Conservation (phyloP, 768 basidiomycete species). For the Ephemerocybe angulata region DNA sequence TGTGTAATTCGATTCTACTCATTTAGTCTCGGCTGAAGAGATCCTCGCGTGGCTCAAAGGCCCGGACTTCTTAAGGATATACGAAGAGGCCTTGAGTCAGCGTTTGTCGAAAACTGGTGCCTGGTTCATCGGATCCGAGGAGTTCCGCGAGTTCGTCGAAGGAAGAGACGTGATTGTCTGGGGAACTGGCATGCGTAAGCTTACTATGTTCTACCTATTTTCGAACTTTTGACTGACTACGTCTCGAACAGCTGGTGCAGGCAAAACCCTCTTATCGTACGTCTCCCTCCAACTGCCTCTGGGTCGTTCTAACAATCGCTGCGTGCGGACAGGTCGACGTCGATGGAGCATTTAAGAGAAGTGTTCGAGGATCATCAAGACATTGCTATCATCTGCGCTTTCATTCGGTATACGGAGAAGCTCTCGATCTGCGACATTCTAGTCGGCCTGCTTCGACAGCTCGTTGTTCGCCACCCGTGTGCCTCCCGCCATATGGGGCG, state of each 20-base stretch:
- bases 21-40: no score
- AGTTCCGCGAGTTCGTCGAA: neutral
- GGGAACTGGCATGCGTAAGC: conserved; percentile 6
- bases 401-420: neutral
- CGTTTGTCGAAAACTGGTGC: neutral
- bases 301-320: neutral
- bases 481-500: no score
- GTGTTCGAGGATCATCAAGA: neutral
- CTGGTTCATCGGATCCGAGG: neutral
- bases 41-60: neutral
- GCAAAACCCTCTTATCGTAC: conserved; percentile 4
- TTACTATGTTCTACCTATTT: neutral
- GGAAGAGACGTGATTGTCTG: neutral
- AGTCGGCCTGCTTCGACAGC: neutral
- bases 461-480: no score
- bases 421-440: neutral
- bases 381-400: neutral
- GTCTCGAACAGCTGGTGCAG: neutral
- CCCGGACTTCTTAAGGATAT: neutral
- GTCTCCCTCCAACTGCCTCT: neutral
- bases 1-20: no score
- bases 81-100: neutral
- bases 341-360: neutral
- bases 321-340: neutral
- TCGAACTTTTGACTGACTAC: neutral